Evolutionary conservation across 352 stramenopile species (phyloP), one percentile per base, ranked within the genome.

Genomic region (Thalassiosira allenii): DNA sequence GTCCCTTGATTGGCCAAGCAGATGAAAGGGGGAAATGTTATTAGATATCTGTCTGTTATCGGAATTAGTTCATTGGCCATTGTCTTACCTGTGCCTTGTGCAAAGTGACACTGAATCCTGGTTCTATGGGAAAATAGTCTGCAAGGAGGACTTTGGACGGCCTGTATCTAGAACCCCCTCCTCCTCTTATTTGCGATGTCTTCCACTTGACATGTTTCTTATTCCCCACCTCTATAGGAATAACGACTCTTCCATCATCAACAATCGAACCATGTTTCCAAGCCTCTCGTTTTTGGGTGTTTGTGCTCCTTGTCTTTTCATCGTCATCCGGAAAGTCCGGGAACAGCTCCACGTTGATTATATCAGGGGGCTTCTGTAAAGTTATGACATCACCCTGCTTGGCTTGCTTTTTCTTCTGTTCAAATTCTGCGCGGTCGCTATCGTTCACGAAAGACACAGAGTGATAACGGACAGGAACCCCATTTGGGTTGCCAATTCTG

Each of bases 321-420:
- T 53, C 34, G 27, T 78, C 57, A 17, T 30, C 41, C 14, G 40
- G 23, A 47, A 62, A 22, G 51, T 71, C 47, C 1, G 69, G 23
- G 37, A 64, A 78, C 0, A 78, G 20, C 34, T 78, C 69, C 1
- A 78, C 69, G 51, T 78, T 78, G 25, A 78, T 63, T 25, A 62
- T 33, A 29, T 59, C 47, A 33, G 69, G 69, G 25, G 69, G 69
- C 17, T 20, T 17, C 23, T 23, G 12, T 17, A 76, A 32, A 6
- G 67, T 68, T 27, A 74, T 74, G 17, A 53, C 51, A 20, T 54
- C 64, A 11, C 64, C 49, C 17, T 23, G 49, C 23, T 2, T 12
- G 17, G 33, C 6, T 25, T 27, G 5, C n/a, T 9, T 14, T 22
- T 53, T 8, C 27, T 23, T 5, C n/a, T 52, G 25, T 20, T 65